phyloP scores from a whole-genome alignment of 371 early-diverging fungal genomes.

The Circinella umbellata region DNA sequence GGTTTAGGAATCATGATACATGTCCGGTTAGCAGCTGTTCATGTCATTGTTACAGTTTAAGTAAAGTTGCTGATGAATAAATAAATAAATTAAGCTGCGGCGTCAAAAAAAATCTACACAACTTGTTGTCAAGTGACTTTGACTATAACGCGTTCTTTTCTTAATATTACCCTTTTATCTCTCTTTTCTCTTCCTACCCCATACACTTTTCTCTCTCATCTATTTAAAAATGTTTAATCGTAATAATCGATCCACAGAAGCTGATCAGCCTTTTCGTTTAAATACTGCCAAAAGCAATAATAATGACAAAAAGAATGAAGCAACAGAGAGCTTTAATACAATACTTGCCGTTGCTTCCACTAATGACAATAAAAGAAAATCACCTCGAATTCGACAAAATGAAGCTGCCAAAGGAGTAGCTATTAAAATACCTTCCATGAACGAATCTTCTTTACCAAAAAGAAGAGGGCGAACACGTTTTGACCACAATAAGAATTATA shows the following conservation, averaged over 20 bases:
- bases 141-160: conserved; percentile 1
- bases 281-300: background rate
- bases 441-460: background rate
- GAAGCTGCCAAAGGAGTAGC: too few relatives aligned
- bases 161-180: background rate
- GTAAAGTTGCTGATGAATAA: conserved; percentile 7
- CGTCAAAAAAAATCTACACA: background rate
- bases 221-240: background rate
- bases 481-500: background rate
- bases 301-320: background rate
- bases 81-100: background rate
- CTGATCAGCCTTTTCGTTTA: background rate
- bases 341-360: background rate
- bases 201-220: background rate
- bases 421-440: too few relatives aligned
- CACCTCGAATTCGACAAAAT: background rate
- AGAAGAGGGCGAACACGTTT: background rate
- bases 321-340: background rate
- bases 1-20: conserved; percentile 84
- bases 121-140: background rate
- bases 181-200: background rate
- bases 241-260: background rate
- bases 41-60: conserved; percentile 59
- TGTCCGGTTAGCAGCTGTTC: conserved; percentile 93
- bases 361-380: background rate